Evolutionary conservation across 345 rosid genomes (phyloP), one percentile per base, ranked within the genome.

Genomic region (Mallotus nudiflorus): DNA sequence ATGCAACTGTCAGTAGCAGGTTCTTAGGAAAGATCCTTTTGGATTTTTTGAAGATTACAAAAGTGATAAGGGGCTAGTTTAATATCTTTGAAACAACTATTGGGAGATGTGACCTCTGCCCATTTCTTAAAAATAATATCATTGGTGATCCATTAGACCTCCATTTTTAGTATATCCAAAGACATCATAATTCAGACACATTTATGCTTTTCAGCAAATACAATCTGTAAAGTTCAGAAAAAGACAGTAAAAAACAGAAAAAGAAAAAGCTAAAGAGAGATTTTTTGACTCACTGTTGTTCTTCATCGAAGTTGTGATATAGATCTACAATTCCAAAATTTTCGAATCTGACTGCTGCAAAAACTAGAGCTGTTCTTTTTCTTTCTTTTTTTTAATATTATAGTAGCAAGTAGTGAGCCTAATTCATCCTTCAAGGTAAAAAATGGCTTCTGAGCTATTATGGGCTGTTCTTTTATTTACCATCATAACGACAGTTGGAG

Each of bases 141-240:
- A n/a, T n/a, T n/a, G n/a, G n/a, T n/a, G n/a, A n/a, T n/a, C n/a
- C n/a, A 57, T 57, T 15, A 28, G 62, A 49, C 12, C 49, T 35
- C 19, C 60, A 25, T 55, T 55, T 25, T 55, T 19, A 3, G 19
- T 9, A 55, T 27, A 2, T 46, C 62, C 60, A 67, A 69, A 69
- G 71, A 75, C 82, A 79, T 66, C 72, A 80, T 79, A 33, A 82
- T 82, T 73, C 52, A 42, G 60, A 77, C 80, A 70, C 58, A 40
- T 33, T 46, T 29, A 67, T 79, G 71, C 82, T 77, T 82, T 77
- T 82, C 80, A 73, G 81, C 76, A 72, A n/a, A 6, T 52, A 29
- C 69, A 40, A 74, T 20, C 77, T 63, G 77, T 71, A 75, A 75
- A 69, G 78, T 3, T 19, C n/a, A 7, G 63, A 22, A 67, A 69